A percentile compares a stretch with the other conserved stretches of the same genome.
Conservation (phyloP, 306 rosid species). For the Lathyrus oleraceus region DNA sequence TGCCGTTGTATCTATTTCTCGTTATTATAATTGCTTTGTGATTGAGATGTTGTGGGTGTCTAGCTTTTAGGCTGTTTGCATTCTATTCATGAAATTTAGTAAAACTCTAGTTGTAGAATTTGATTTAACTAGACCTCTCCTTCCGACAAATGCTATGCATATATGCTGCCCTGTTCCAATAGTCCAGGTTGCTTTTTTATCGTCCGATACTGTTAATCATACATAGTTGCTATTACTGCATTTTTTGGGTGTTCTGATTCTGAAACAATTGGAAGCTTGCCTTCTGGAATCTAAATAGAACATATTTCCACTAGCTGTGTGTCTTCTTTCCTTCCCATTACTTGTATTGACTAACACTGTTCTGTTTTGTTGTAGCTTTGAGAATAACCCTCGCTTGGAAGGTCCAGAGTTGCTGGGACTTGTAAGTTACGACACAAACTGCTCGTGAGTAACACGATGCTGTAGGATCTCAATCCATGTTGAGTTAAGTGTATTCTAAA, state of each 20-base stretch:
- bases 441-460: slow-evolving; percentile 58
- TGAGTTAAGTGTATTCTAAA: slow-evolving; percentile 45
- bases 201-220: slow-evolving; percentile 1
- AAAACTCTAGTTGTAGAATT: background rate
- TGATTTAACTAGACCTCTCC: slow-evolving; percentile 8
- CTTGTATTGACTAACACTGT: slow-evolving; percentile 23
- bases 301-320: background rate
- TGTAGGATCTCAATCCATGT: slow-evolving; percentile 39
- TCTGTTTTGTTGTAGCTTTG: slow-evolving; percentile 67
- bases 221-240: background rate
- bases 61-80: background rate
- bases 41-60: background rate
- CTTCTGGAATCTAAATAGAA: slow-evolving; percentile 1
- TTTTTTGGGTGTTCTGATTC: slow-evolving; percentile 1
- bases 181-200: slow-evolving; percentile 10
- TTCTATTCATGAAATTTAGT: background rate
- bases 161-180: background rate
- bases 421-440: slow-evolving; percentile 89
- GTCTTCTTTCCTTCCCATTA: background rate
- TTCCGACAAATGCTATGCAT: background rate
- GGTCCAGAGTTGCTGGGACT: slow-evolving; percentile 96
- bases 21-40: slow-evolving; percentile 11
- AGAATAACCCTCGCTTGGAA: slow-evolving; percentile 84
- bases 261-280: background rate
- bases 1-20: background rate